Evolutionary conservation across 1,284 basidiomycete species (phyloP), one percentile per base, ranked within the genome.

Genomic region (Ustilago loliicola): DNA sequence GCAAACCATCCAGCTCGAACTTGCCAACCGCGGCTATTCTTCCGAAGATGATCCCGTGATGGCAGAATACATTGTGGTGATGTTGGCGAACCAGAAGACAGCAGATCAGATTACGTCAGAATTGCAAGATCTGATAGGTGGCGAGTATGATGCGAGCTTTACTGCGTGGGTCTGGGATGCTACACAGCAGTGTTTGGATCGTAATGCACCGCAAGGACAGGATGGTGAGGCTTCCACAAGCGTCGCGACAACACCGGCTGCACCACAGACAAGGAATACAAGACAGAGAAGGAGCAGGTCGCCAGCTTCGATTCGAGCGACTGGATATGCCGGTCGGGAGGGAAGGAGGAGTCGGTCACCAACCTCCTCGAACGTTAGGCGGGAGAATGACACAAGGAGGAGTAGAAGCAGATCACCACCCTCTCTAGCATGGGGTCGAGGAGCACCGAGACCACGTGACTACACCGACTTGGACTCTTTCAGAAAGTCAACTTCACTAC

Each of bases 31-130:
- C 48, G 70, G 68, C 17, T 81, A 82, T 66, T 77, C 80, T 2
- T 56, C 67, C 29, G 51, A 62, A 15, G 82, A 83, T 51, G 83
- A 85, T 52, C 58, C 66, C 23, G 79, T 84, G 34, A 82, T 83
- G 82, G 83, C 84, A 54, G 86, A 86, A 60, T 86, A 85, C 62
- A 80, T 86, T 45, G 81, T 83, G 21, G 85, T 86, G 54, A 86
- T 86, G 86, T 70, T 86, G 38, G 83, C 83, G 36, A 85, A 85
- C 40, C 79, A 79, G 53, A 85, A 85, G 68, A 74, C 81, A 19
- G 61, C 72, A 5, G 78, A 79, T 5, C 79, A 81, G 66, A 80
- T 85, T 65, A 80, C 78, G 4, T 71, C 76, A 23, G 84, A 85
- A 72, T 76, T 85, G 47, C 58, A 76, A 42, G 84, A 85, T 21